These are phyloP conservation scores for Saxispiralis lemnorum DNA, from an alignment of 495 filamentous ascomycete genomes.

Conservation along the genomic window DNA sequence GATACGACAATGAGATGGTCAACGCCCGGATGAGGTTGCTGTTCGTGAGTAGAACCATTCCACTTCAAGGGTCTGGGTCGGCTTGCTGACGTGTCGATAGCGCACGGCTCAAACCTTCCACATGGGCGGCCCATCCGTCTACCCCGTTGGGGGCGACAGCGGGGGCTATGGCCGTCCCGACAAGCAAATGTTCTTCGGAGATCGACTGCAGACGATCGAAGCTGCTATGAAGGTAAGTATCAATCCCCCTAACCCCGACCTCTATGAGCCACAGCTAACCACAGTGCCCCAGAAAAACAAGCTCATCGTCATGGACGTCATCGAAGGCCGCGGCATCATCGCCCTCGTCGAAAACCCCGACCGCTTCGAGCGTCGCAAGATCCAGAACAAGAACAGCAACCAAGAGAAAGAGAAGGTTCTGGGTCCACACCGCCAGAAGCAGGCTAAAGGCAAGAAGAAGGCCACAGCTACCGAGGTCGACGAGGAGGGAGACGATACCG, in stretches of 20 bases:
- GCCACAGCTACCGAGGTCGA: neutral
- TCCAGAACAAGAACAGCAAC: conserved; percentile 4
- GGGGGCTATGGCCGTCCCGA: neutral
- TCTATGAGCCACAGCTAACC: no score
- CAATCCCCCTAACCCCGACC: no score
- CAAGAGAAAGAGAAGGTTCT: neutral
- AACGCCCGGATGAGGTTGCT: neutral
- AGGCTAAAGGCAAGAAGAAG: neutral
- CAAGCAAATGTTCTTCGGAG: neutral
- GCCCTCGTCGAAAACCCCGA: conserved; percentile 1
- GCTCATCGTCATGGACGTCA: conserved; percentile 1
- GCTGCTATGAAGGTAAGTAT: neutral
- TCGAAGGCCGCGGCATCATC: neutral
- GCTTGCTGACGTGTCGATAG: no score
- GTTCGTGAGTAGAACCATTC: neutral
- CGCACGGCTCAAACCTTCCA: neutral
- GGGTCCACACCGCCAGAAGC: neutral
- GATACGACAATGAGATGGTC: neutral
- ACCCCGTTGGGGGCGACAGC: conserved; percentile 3
- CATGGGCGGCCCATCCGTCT: neutral
- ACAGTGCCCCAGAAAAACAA: neutral
- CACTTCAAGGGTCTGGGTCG: no score
- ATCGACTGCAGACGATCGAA: neutral
- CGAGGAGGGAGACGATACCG: no score
- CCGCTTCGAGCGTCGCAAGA: conserved; percentile 2